Evolutionary conservation across 2,329 filamentous ascomycete species (phyloP), one percentile per base, ranked within the genome.

Genomic region (Ampelomyces quisqualis): DNA sequence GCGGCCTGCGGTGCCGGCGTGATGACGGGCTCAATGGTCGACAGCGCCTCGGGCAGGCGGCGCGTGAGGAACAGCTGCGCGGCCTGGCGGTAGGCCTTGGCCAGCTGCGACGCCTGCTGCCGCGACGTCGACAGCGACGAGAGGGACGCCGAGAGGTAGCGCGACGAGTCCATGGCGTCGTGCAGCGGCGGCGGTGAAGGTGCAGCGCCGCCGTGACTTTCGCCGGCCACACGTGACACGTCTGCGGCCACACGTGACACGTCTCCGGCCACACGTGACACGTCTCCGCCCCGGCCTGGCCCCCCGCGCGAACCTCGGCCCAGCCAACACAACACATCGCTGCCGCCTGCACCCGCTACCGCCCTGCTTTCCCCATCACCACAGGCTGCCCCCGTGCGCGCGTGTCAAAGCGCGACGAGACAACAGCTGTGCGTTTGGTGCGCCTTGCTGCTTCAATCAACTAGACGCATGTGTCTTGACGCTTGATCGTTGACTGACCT

Each of bases 11-110:
- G 47, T 40, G 71, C 73, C 6, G 83, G 77, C 1, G 79, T 84
- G 60, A 98, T 86, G 47, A 96, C 78, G 7, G 91, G 88, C 33
- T 90, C 77, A 37, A 98, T 80, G 3, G 86, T 90, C 15, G 88
- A 87, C 20, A 96, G 77, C 0, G 91, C 88, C 71, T 98, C 93
- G 55, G 89, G 87, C 38, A 97, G 76, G 33, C 91, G 87, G 68
- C 93, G 90, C 68, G 93, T 98, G 45, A 98, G 78, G 72, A 95
- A 98, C 17, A 97, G 80, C 51, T 93, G 90, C 5, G 90, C 94
- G 21, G 93, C 88, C 73, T 95, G 90, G 53, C 91, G 88, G 73
- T 97, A 97, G 20, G 86, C 86, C 70, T 93, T 93, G 55, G 91
- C 93, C 60, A 95, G 86, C 60, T 87, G 81, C 34, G 81, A 84